Evolutionary conservation across 176 grass and related monocot genomes (phyloP).

Genomic region (Oryza officinalis): DNA sequence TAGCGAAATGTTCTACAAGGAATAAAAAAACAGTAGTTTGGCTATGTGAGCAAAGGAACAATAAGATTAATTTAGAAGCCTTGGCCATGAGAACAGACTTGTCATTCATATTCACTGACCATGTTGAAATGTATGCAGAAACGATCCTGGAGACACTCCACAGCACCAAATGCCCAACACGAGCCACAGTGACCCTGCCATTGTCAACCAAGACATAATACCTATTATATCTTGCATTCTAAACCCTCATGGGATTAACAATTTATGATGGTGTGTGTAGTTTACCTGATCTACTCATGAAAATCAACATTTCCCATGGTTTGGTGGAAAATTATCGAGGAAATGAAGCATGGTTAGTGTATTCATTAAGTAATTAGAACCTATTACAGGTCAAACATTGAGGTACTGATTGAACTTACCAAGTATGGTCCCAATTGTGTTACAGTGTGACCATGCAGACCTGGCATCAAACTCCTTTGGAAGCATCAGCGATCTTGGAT

Average conservation of each 20-base stretch:
- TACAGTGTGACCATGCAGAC: slow-evolving; percentile 69
- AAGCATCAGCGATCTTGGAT: slow-evolving; percentile 51
- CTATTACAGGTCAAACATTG: neutral
- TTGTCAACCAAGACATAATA: slow-evolving; percentile 23
- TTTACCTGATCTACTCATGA: slow-evolving; percentile 83
- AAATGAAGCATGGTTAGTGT: slow-evolving; percentile 13
- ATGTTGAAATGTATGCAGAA: slow-evolving; percentile 83
- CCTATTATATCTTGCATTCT: neutral
- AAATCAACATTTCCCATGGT: slow-evolving; percentile 20
- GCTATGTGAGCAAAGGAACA: slow-evolving; percentile 11
- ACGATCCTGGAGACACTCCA: slow-evolving; percentile 88
- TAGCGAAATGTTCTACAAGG: slow-evolving; percentile 72
- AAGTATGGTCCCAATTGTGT: slow-evolving; percentile 83
- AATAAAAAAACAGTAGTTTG: slow-evolving; percentile 18
- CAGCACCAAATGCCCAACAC: slow-evolving; percentile 92
- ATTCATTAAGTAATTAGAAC: neutral
- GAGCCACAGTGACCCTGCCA: slow-evolving; percentile 90
- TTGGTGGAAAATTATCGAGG: neutral
- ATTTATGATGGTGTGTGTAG: slow-evolving; percentile 2
- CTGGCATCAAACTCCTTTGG: slow-evolving; percentile 84
- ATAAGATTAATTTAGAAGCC: neutral
- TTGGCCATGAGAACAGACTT: neutral
- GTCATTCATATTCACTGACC: slow-evolving; percentile 32
- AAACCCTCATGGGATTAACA: neutral
- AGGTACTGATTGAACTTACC: slow-evolving; percentile 45